Evolutionary conservation across 176 grass and related monocot genomes (phyloP).

Genomic region (Luzula sylvatica): DNA sequence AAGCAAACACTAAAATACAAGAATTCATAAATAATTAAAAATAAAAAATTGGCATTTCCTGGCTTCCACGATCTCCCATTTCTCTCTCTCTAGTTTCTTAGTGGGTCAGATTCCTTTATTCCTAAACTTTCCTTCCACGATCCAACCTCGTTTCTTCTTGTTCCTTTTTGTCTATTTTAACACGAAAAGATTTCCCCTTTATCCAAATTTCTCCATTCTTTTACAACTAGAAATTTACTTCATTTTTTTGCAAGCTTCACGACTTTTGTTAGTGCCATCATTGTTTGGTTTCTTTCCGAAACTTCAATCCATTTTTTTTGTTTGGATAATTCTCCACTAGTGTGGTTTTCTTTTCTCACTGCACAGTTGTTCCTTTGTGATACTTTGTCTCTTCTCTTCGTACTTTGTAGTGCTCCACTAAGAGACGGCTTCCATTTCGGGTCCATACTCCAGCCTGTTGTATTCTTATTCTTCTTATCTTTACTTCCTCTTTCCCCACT

Average conservation of each 20-base stretch:
- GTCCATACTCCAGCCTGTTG: background rate
- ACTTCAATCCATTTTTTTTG: too few relatives aligned
- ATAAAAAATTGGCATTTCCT: constrained; percentile 4
- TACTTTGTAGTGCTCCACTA: constrained; percentile 15
- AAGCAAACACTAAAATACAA: background rate
- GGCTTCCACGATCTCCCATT: constrained; percentile 22
- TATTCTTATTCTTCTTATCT: constrained; percentile 5
- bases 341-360: background rate
- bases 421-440: background rate
- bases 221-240: background rate
- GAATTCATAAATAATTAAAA: background rate
- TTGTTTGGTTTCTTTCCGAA: too few relatives aligned
- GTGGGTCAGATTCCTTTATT: constrained; percentile 14
- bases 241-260: background rate
- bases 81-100: background rate
- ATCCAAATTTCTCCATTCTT: background rate
- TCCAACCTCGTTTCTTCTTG: background rate
- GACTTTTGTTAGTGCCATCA: too few relatives aligned
- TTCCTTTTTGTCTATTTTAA: background rate
- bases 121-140: constrained; percentile 14
- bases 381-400: background rate
- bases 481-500: background rate
- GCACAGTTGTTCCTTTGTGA: constrained; percentile 7
- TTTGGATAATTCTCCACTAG: background rate
- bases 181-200: background rate